Evolutionary conservation across 768 basidiomycete species (phyloP), one percentile per base, ranked within the genome.

Genomic region (Crassisporium funariophilum): DNA sequence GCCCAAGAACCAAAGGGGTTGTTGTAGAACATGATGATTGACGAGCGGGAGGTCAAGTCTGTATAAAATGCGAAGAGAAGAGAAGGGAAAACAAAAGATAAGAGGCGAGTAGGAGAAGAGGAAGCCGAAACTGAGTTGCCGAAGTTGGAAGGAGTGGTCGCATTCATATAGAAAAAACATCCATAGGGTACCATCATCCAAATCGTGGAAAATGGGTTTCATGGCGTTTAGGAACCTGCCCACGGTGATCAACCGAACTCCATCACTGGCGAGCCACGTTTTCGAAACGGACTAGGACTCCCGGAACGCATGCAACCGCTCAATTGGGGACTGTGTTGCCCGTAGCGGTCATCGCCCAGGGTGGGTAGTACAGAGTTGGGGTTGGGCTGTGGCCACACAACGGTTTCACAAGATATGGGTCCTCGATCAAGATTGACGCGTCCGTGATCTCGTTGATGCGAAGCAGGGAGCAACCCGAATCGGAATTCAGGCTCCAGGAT

Each of bases 1-100:
- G 60, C 53, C 70, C 71, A 74, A 56, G 63, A 62, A 43, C 59
- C 63, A 55, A 69, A 77, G 4, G 75, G 75, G 49, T 76, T 68
- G 48, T 65, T 62, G 57, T 60, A 56, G 45, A 58, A 60, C 62
- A 65, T 62, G 21, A n/a, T 39, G 33, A 38, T 23, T 27, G 42
- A 31, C 22, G 49, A 44, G 10, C 12, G 6, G 33, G 25, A 35
- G 37, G n/a, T n/a, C n/a, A n/a, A n/a, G n/a, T n/a, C n/a, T n/a
- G n/a, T n/a, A 22, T 12, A 35, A 27, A 21, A 27, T 16, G 9
- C 34, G 24, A 33, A 27, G 23, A 42, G 24, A 53, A 45, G 41
- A 41, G 39, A 20, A 48, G 44, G 23, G 37, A 17, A 17, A 24
- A 25, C 39, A 34, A 44, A n/a, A 19, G 16, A 16, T 29, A 29